Base-by-base conservation (phyloP, 2,329 filamentous ascomycete genomes). In the Ophiostoma quercus region DNA sequence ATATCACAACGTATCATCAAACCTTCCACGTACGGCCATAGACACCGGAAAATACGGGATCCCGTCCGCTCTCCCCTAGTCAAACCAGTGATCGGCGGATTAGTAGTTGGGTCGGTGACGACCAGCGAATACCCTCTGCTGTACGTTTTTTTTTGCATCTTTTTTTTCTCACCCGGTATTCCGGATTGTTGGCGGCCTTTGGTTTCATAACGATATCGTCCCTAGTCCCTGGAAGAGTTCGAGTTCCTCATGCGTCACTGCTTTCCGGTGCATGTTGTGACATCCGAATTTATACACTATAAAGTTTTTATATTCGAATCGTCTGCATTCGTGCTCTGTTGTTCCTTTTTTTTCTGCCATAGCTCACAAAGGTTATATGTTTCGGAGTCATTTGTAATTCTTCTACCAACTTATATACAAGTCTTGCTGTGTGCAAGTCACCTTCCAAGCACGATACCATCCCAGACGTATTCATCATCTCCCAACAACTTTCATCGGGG, bases 71-170 rank as follows among this genome's bases (percentile, higher is more conserved):
- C 51, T 57, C 51, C 51, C 51, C 51, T 57, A 57, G 51, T 57
- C 25, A 57, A 57, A 57, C 51, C 51, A 57, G n/a, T 57, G 25
- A 57, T 57, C 51, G 51, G 51, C 22, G 51, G 51, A 57, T 57
- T 57, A 57, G 51, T 57, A 57, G 51, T 57, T 57, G 51, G 51
- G 51, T 57, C 51, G 51, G 51, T 57, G 51, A 57, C 51, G 51
- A 57, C 51, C 51, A 57, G 51, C 51, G 51, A 57, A 57, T 57
- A 57, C 51, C 51, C 51, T 22, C 51, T 57, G 22, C 22, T 57
- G 22, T 57, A 57, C 51, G 51, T 57, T 57, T 51, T 57, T 54
- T 25, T 54, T 54, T 54, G 9, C 12, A 3, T 25, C 9, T 8
- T 8, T 8, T 3, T 22, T 54, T 34, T 29, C 1, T 2, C 25